Percentiles rank a stretch among this genome's conserved stretches.
These are phyloP conservation scores for Populus davidiana DNA, from an alignment of 345 rosid species.

Conservation along the genomic window DNA sequence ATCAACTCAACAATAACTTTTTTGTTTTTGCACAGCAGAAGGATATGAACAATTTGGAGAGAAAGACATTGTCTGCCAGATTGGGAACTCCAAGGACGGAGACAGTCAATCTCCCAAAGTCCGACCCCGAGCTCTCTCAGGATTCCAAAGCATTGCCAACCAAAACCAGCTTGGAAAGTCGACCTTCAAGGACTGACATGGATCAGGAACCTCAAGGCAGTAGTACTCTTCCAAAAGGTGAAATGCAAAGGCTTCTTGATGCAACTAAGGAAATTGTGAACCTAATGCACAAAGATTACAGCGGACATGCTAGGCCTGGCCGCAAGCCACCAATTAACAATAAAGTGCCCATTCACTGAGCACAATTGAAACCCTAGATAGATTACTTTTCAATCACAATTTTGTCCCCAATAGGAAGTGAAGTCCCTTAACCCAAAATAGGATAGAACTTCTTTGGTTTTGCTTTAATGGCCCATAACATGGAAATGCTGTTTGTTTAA, in stretches of 20 bases:
- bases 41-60: slow-evolving; percentile 9
- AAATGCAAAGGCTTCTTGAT: slow-evolving; percentile 30
- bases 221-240: not conserved
- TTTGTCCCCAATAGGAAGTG: slow-evolving; percentile 21
- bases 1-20: not conserved
- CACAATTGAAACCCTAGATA: not conserved
- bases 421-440: slow-evolving; percentile 1
- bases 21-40: not conserved
- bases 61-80: slow-evolving; percentile 7
- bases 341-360: slow-evolving; percentile 34
- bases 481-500: too few relatives aligned
- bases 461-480: not conserved
- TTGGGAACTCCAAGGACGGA: slow-evolving; percentile 22
- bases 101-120: slow-evolving; percentile 10
- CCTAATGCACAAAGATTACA: slow-evolving; percentile 41
- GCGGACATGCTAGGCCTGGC: slow-evolving; percentile 24
- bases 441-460: slow-evolving; percentile 7
- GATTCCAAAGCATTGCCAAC: slow-evolving; percentile 19
- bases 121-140: slow-evolving; percentile 7
- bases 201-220: not conserved
- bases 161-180: slow-evolving; percentile 14
- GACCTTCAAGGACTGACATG: not conserved
- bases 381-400: slow-evolving; percentile 20
- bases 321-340: slow-evolving; percentile 54
- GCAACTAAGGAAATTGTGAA: slow-evolving; percentile 34